Evolutionary conservation across 2,329 filamentous ascomycete species (phyloP).

Genomic region (Aspergillus pseudoterreus): DNA sequence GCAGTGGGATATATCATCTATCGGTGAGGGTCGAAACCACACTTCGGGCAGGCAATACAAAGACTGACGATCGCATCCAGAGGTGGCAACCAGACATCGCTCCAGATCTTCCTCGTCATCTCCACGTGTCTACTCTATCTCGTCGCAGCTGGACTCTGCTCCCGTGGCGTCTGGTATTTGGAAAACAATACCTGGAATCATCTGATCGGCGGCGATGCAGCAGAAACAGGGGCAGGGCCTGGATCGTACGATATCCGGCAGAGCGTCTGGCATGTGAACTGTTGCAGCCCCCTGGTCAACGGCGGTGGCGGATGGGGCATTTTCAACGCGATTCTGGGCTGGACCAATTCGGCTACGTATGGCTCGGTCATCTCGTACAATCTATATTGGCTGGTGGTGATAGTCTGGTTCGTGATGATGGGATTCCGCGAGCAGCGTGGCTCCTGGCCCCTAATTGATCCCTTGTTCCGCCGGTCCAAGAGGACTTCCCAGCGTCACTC

Average conservation of each 20-base stretch:
- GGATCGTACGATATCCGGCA: slow-evolving; percentile 76
- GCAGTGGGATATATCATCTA: slow-evolving; percentile 72
- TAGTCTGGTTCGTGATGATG: slow-evolving; percentile 61
- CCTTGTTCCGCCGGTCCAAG: not conserved
- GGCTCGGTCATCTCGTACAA: slow-evolving; percentile 86
- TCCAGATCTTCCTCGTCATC: slow-evolving; percentile 72
- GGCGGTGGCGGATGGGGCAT: slow-evolving; percentile 80
- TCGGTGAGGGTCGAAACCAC: slow-evolving; percentile 53
- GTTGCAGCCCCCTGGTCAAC: slow-evolving; percentile 70
- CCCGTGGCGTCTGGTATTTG: slow-evolving; percentile 69
- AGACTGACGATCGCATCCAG: slow-evolving; percentile 20
- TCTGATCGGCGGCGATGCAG: slow-evolving; percentile 52
- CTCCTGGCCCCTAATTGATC: not conserved
- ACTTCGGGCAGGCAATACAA: not conserved
- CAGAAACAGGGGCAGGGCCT: slow-evolving; percentile 62
- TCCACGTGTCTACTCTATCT: slow-evolving; percentile 82
- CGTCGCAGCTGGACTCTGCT: slow-evolving; percentile 77
- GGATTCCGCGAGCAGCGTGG: slow-evolving; percentile 62
- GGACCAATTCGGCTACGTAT: slow-evolving; percentile 84
- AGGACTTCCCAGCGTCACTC: not conserved
- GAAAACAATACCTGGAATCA: slow-evolving; percentile 67
- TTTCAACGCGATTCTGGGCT: slow-evolving; percentile 81
- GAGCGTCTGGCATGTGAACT: slow-evolving; percentile 82
- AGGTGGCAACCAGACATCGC: slow-evolving; percentile 57
- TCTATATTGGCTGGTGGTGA: slow-evolving; percentile 75